These are phyloP conservation scores for Wickerhamiella alocasiicola DNA, from an alignment of 805 yeast genomes.

Conservation along the genomic window DNA sequence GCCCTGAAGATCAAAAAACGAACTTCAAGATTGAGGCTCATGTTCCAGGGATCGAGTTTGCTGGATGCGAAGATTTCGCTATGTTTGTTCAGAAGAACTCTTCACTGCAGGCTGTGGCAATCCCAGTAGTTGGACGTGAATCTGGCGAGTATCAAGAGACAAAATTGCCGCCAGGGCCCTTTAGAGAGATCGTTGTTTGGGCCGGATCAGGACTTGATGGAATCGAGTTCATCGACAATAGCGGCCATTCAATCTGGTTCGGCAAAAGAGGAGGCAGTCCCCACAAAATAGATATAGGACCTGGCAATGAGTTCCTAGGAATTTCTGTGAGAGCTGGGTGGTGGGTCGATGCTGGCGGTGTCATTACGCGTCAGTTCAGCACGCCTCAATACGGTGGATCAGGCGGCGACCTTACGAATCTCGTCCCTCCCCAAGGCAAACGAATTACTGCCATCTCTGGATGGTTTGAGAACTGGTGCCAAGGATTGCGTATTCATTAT, in stretches of 20 bases:
- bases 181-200: slow-evolving; percentile 43
- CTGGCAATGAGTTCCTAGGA: slow-evolving; percentile 49
- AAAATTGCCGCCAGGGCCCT: slow-evolving; percentile 15
- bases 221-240: slow-evolving; percentile 37
- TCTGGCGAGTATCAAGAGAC: slow-evolving; percentile 16
- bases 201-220: slow-evolving; percentile 80
- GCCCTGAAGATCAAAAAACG: slow-evolving; percentile 26
- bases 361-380: slow-evolving; percentile 39
- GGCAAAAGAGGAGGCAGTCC: slow-evolving; percentile 31
- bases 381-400: slow-evolving; percentile 50
- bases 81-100: slow-evolving; percentile 1
- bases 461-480: slow-evolving; percentile 54
- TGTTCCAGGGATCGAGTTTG: slow-evolving; percentile 34
- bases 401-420: slow-evolving; percentile 49
- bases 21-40: slow-evolving; percentile 29
- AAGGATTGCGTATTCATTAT: slow-evolving; percentile 61
- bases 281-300: slow-evolving; percentile 39
- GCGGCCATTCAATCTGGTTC: slow-evolving; percentile 23
- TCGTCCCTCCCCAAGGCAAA: slow-evolving; percentile 54
- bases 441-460: slow-evolving; percentile 63
- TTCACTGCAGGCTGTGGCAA: neutral
- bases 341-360: slow-evolving; percentile 82
- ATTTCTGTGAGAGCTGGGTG: slow-evolving; percentile 60
- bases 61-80: slow-evolving; percentile 41
- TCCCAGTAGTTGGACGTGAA: slow-evolving; percentile 16